Evolutionary conservation across 202 grass and related monocot genomes (phyloP).

Genomic region (Schoenoplectus tabernaemontani): DNA sequence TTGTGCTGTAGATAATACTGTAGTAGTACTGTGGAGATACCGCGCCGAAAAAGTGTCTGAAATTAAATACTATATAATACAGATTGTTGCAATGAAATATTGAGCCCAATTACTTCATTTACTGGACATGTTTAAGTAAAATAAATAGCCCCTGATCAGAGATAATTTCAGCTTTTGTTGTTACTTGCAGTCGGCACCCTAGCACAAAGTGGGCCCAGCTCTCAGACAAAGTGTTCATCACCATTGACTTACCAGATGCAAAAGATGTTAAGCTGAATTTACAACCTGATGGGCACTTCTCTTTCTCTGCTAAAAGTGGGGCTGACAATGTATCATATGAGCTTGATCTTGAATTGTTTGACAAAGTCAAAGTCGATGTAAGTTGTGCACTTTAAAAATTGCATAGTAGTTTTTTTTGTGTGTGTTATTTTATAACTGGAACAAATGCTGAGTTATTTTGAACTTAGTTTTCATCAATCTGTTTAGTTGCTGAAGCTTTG

Average conservation of each 20-base stretch:
- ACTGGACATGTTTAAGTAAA: neutral
- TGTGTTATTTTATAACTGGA: too few relatives aligned
- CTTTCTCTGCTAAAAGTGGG: slow-evolving; percentile 53
- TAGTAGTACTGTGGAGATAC: too few relatives aligned
- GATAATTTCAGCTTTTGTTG: neutral
- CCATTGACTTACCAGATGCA: slow-evolving; percentile 70
- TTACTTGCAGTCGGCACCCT: slow-evolving; percentile 56
- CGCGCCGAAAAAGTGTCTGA: too few relatives aligned
- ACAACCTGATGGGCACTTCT: slow-evolving; percentile 69
- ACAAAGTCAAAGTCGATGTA: slow-evolving; percentile 71
- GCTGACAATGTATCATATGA: slow-evolving; percentile 47
- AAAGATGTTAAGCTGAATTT: slow-evolving; percentile 84
- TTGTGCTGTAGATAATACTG: too few relatives aligned
- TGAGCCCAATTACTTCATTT: neutral
- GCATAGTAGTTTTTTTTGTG: too few relatives aligned
- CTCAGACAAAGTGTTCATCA: slow-evolving; percentile 63
- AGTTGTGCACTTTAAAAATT: neutral
- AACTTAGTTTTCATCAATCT: neutral
- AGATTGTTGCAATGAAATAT: too few relatives aligned
- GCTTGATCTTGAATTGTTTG: slow-evolving; percentile 72
- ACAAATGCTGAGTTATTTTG: too few relatives aligned
- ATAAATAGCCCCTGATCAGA: neutral
- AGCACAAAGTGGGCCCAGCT: slow-evolving; percentile 84
- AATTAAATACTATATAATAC: too few relatives aligned
- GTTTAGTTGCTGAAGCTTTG: neutral